Conservation (phyloP, 805 yeast genomes). For the Saccharomycopsis sp. region DNA sequence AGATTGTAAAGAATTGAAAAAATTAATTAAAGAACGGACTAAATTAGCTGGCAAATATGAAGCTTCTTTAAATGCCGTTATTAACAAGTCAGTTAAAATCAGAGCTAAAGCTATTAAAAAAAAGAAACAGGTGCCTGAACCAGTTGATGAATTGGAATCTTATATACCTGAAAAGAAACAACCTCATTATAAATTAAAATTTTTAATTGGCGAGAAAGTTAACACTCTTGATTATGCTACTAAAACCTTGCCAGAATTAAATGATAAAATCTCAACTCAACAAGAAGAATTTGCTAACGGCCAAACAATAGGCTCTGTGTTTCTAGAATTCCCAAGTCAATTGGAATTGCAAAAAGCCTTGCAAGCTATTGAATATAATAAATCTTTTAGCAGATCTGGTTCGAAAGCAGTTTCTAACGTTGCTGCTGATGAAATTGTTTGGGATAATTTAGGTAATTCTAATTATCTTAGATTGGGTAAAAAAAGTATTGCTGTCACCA, state of each 20-base stretch:
- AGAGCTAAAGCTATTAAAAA: constrained; percentile 54
- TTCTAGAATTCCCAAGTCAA: constrained; percentile 76
- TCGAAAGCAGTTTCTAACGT: constrained; percentile 52
- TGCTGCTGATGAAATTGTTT: constrained; percentile 75
- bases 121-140: constrained; percentile 45
- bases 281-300: constrained; percentile 49
- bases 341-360: constrained; percentile 83
- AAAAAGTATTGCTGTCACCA: constrained; percentile 50
- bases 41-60: constrained; percentile 58
- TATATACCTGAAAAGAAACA: constrained; percentile 70
- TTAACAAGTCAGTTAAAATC: constrained; percentile 52
- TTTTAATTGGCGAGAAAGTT: constrained; percentile 75
- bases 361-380: constrained; percentile 65
- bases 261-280: constrained; percentile 50
- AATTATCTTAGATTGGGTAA: constrained; percentile 51
- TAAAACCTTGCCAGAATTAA: constrained; percentile 60
- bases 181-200: constrained; percentile 73
- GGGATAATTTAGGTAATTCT: constrained; percentile 66
- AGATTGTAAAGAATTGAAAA: constrained; percentile 48
- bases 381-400: constrained; percentile 36
- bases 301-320: constrained; percentile 59
- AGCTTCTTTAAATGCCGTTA: constrained; percentile 51
- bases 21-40: constrained; percentile 54
- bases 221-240: constrained; percentile 72
- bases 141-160: constrained; percentile 48